A percentile compares a stretch with the other conserved stretches of the same genome.
Evolutionary conservation across 2,329 filamentous ascomycete species (phyloP).

Genomic region (Epicoccum sorghinum): DNA sequence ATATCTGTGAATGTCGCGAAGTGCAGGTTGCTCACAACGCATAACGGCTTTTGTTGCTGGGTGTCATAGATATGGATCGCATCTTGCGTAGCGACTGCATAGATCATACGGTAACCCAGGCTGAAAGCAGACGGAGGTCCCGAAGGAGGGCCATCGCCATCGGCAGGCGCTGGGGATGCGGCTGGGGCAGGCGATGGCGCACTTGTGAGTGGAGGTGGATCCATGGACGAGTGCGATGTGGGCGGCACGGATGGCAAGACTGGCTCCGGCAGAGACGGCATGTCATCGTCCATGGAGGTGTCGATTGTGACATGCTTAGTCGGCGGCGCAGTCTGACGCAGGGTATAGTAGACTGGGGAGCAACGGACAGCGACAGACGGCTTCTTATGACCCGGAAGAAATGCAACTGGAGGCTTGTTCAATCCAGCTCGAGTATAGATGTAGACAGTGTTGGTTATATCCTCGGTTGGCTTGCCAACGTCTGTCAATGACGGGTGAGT

Average conservation of each 20-base stretch:
- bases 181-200: constrained; percentile 55
- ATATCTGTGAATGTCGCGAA: constrained; percentile 97
- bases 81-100: constrained; percentile 96
- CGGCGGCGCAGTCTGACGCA: constrained; percentile 68
- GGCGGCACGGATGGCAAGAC: constrained; percentile 63
- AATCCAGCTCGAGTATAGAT: constrained; percentile 96
- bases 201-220: constrained; percentile 73
- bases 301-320: constrained; percentile 95
- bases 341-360: constrained; percentile 85
- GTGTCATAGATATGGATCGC: constrained; percentile 95
- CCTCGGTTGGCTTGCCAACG: constrained; percentile 74
- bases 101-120: constrained; percentile 90
- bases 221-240: constrained; percentile 73
- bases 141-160: constrained; percentile 56
- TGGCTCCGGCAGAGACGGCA: constrained; percentile 83
- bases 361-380: constrained; percentile 95
- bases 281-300: constrained; percentile 83
- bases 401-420: constrained; percentile 93
- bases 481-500: constrained; percentile 72
- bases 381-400: constrained; percentile 96
- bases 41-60: constrained; percentile 91
- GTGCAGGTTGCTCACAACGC: constrained; percentile 94
- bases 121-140: constrained; percentile 71
- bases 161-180: constrained; percentile 55
- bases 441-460: constrained; percentile 96